phyloP scores from a whole-genome alignment of 2,329 filamentous ascomycete species.

The Teratosphaeria nubilosa region DNA sequence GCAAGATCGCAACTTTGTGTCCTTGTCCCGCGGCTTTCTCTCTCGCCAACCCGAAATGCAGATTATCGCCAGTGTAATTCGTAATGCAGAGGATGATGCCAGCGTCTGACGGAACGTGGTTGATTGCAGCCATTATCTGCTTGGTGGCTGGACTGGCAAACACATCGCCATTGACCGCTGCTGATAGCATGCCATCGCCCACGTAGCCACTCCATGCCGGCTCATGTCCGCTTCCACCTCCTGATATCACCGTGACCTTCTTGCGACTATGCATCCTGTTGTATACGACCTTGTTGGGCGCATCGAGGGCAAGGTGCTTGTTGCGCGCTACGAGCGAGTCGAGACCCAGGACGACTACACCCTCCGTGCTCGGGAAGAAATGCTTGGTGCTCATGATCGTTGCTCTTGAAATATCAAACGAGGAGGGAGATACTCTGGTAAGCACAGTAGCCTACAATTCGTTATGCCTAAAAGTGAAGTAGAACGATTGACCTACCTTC shows the following conservation, averaged over 20 bases:
- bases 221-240: slow-evolving; percentile 40
- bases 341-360: slow-evolving; percentile 41
- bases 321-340: slow-evolving; percentile 39
- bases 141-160: slow-evolving; percentile 40
- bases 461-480: too few species aligned
- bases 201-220: slow-evolving; percentile 42
- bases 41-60: slow-evolving; percentile 40
- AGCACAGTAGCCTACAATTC: neutral
- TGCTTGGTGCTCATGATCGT: slow-evolving; percentile 43
- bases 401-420: neutral
- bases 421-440: neutral
- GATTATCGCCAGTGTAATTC: slow-evolving; percentile 41
- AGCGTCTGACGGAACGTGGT: slow-evolving; percentile 35
- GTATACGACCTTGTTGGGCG: slow-evolving; percentile 39
- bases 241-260: slow-evolving; percentile 38
- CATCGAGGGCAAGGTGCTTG: slow-evolving; percentile 34
- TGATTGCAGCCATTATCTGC: slow-evolving; percentile 40
- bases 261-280: slow-evolving; percentile 33
- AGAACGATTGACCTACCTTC: neutral
- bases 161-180: slow-evolving; percentile 39
- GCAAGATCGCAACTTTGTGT: slow-evolving; percentile 37
- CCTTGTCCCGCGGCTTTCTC: slow-evolving; percentile 38
- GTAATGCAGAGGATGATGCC: slow-evolving; percentile 41
- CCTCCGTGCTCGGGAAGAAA: slow-evolving; percentile 42
- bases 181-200: slow-evolving; percentile 39